Evolutionary conservation across 2,329 filamentous ascomycete genomes (phyloP).

Genomic region (Xylariaceae sp.): DNA sequence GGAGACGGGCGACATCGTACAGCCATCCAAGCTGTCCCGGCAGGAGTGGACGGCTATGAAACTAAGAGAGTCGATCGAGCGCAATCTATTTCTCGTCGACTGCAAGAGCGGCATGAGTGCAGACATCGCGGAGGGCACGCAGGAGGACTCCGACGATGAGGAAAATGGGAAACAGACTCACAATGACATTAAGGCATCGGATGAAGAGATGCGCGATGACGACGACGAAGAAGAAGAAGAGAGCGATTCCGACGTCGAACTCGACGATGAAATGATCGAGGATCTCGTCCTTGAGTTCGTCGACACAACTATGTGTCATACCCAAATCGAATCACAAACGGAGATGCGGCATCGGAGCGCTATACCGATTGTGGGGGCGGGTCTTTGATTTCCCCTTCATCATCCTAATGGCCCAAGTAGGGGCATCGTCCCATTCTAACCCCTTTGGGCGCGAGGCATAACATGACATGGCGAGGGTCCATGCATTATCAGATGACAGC

Average conservation of each 20-base stretch:
- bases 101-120: not conserved
- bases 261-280: not conserved
- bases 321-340: not conserved
- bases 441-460: too few relatives aligned
- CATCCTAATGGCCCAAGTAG: too few relatives aligned
- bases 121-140: not conserved
- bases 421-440: too few relatives aligned
- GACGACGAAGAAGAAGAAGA: not conserved
- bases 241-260: not conserved
- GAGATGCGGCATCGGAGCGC: not conserved
- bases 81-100: not conserved
- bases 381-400: too few relatives aligned
- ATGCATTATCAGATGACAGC: too few relatives aligned
- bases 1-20: constrained; percentile 4
- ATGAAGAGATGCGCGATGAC: not conserved
- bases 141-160: not conserved
- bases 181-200: not conserved
- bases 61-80: constrained; percentile 5
- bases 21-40: constrained; percentile 6
- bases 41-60: constrained; percentile 10
- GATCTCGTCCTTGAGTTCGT: not conserved
- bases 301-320: not conserved
- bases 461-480: too few relatives aligned
- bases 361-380: too few relatives aligned
- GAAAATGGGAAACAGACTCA: not conserved